Evolutionary conservation across 129 eudicot genomes (phyloP), one percentile per base, ranked within the genome.

Genomic region (Saussurea involucrata): DNA sequence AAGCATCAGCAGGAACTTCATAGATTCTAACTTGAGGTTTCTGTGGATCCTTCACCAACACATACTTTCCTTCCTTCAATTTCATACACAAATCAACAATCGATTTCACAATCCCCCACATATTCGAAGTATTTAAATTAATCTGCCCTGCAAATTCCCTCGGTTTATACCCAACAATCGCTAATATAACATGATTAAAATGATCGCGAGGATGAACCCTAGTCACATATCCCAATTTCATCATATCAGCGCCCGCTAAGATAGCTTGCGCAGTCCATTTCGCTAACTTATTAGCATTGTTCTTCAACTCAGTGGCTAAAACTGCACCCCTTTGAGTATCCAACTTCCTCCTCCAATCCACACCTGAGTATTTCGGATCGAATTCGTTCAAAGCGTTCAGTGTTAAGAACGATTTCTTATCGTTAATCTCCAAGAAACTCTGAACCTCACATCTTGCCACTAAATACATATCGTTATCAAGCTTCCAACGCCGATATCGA

Each of bases 281-380:
- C 0, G 98, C 98, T 27, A 92, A 57, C 86, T 92, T 92, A 71
- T 92, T 90, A 4, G 96, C 92, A 83, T 92, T 92, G 75, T 92
- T 92, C 86, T 92, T 92, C 93, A 90, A 86, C 33, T 92, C 98
- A 11, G 98, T 92, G 0, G 98, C 96, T 83, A 90, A 83, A 24
- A 92, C 98, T 11, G 98, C 96, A 70, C 98, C 98, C 33, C 97
- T 82, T 70, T 92, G 97, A 9, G 97, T 90, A 82, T 92, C 97
- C 73, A 92, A 80, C 87, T 90, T 92, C 94, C 89, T 90, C 80
- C 95, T 92, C 98, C 96, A 92, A 7, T 92, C 96, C 3, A 92
- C 96, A 37, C 98, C 98, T 0, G 98, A 88, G 57, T 85, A 92
- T 81, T 92, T 92, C 0, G 96, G 87, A 80, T 92, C 98, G 80